Base-by-base conservation (phyloP, 1,139 yeast species). In the Kodamaea plutei region DNA sequence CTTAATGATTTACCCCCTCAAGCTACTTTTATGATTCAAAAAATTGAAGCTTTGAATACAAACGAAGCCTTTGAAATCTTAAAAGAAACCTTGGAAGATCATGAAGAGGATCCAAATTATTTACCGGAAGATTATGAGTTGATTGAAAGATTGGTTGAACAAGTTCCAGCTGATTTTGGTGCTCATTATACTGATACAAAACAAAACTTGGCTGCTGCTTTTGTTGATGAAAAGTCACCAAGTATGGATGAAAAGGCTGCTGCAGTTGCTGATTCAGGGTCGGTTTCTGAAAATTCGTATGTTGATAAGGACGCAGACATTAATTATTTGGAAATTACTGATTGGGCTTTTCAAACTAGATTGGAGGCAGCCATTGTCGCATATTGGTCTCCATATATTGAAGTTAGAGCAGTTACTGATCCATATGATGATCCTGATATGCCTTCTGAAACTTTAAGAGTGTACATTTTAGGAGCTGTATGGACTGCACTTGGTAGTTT, bases 341-440 rank as follows among this genome's bases (percentile, higher is more conserved):
- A 45, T 28, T 45, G 50, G 48, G 26, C 30, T 7, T 34, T 47
- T 8, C 47, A 43, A 30, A 43, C 38, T 8, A 38, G 42, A 12
- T 23, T 40, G 14, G 51, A 48, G 23, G 52, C 52, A 11, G 41
- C 43, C 2, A 31, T 77, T 29, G 54, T 72, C 31, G 60, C 69
- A 28, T 76, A 60, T 47, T 72, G 68, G 49, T 76, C 82, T 1
- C 81, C 83, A 1, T 79, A 79, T 48, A 74, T 79, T 3, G 84
- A 78, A 50, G 82, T 79, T 6, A 62, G 85, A 39, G 64, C 84
- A 7, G 72, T 75, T 18, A 61, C 77, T 17, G 69, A 67, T 30
- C 73, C 78, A 11, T 54, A 52, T 26, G 81, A 76, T 46, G 79
- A 76, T 41, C 68, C 69, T 2, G 45, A 43, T 2, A 51, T 62